Evolutionary conservation across 1,139 yeast genomes (phyloP).

Genomic region (Candida sp.): DNA sequence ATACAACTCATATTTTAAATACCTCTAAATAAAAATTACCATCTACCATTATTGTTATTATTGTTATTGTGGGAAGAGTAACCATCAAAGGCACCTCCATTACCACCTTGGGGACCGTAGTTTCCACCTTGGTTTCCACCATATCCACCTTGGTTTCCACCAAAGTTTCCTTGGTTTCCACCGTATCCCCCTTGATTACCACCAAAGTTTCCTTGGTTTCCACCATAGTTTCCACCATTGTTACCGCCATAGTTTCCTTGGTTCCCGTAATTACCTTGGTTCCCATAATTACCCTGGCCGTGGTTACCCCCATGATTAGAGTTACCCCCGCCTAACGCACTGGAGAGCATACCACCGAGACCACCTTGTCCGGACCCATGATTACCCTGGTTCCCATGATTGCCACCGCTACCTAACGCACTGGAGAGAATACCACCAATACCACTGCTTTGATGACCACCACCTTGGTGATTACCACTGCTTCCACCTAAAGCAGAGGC

Average conservation of each 20-base stretch:
- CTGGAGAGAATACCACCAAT: not conserved
- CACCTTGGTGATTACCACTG: not conserved
- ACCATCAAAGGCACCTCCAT: conserved; percentile 2
- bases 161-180: conserved; percentile 6
- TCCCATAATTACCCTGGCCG: conserved; percentile 6
- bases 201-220: conserved; percentile 5
- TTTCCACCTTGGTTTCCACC: conserved; percentile 4
- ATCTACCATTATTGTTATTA: not conserved
- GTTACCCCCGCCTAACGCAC: conserved; percentile 4
- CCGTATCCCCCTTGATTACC: not conserved
- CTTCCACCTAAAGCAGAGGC: conserved; percentile 1
- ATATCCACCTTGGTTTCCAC: conserved; percentile 3
- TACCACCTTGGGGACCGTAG: conserved; percentile 2
- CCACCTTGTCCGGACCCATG: not conserved
- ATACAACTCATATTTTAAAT: too few species aligned
- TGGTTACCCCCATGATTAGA: conserved; percentile 5
- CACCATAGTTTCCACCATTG: not conserved
- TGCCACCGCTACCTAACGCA: conserved; percentile 2
- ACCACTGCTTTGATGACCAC: not conserved
- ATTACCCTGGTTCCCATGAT: not conserved
- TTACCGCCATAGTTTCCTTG: conserved; percentile 5
- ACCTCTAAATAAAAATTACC: not conserved
- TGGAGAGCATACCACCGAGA: not conserved
- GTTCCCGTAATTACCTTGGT: conserved; percentile 3
- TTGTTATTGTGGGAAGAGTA: conserved; percentile 1